Evolutionary conservation across 768 basidiomycete species (phyloP), one percentile per base, ranked within the genome.

Genomic region (Macrolepiota fuliginosa): DNA sequence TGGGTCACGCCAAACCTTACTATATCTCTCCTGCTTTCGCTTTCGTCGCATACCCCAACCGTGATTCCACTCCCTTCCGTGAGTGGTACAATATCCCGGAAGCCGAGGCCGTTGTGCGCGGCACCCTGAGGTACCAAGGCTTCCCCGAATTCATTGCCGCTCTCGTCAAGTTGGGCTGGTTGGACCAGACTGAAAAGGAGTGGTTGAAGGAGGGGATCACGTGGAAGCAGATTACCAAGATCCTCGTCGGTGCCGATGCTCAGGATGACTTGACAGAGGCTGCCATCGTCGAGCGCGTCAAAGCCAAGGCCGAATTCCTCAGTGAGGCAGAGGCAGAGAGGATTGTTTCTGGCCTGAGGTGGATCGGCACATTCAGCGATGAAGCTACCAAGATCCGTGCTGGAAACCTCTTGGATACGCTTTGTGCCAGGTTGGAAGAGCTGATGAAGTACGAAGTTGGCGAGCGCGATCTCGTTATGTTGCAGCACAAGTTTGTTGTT

Each of bases 401-500:
- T 35, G 81, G 82, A 37, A 95, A 91, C 76, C 82, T 96, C 66
- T 86, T 99, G 65, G 94, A 97, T 76, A 96, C 97, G 3, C 89
- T 99, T 63, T 97, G 96, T 72, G 92, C 85, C 2, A 87, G 83
- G 22, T 84, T 99, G 53, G 96, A 99, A 80, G 85, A 80, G 63
- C 83, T 96, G 72, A 97, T 98, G 92, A 84, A 88, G 74, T 98
- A 96, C 76, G 91, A 88, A 64, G 76, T 81, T 51, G 93, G 92
- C 64, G 95, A 98, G 76, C 89, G 93, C 11, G 96, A 99, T 74
- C 85, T 98, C 63, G 92, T 99, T 63, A 93, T 98, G 88, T 86
- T 99, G 57, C 96, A 98, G 77, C 96, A 99, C 84, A 96, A 96
- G 80, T 98, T 99, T 72, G 77, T 93, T 67, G 88, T 98, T 39